Base-by-base conservation (phyloP, 352 stramenopile species). In the Elongisporangium anandrum region DNA sequence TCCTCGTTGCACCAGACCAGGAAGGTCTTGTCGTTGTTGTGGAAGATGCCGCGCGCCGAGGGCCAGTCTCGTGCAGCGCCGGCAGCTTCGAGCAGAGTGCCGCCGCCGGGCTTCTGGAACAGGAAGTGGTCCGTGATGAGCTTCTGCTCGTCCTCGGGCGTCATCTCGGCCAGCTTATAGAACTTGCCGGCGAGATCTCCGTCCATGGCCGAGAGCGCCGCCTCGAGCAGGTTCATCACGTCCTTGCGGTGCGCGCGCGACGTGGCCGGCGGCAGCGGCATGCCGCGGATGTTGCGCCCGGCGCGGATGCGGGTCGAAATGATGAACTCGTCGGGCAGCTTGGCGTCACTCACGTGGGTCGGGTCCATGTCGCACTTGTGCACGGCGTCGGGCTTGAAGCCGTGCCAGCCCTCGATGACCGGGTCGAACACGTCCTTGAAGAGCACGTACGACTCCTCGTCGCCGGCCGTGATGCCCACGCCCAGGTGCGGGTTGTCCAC, bases 1-100 rank as follows among this genome's bases (percentile, higher is more conserved):
- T 93, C 83, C 53, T 93, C 83, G 50, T 87, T 87, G 63, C 92
- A 86, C 88, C 88, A 96, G 60, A 96, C 81, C 23, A 93, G 68
- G 69, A 89, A 93, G 41, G 77, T 73, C 65, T 87, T 86, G 58
- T 91, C 79, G 24, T 86, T 81, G 61, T 85, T 88, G 57, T 87
- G 73, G 71, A 90, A 93, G 78, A 88, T 92, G 16, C 83, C 83
- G 41, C 83, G 73, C 12, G 75, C 78, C n/a, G 79, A 79, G 20
- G 83, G 83, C 83, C 83, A 93, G 69, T 90, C 77, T 16, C 72
- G 69, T 6, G 81, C 76, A 0, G 88, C 88, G 2, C 81, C 81
- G 12, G 79, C 82, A 3, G 78, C 79, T 24, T 83, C 70, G 5
- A 93, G 73, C 67, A 92, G 69, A 12, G 83, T 82, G 52, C 88